Evolutionary conservation across 2,329 filamentous ascomycete genomes (phyloP).

Genomic region (Stromatinia cepivora): DNA sequence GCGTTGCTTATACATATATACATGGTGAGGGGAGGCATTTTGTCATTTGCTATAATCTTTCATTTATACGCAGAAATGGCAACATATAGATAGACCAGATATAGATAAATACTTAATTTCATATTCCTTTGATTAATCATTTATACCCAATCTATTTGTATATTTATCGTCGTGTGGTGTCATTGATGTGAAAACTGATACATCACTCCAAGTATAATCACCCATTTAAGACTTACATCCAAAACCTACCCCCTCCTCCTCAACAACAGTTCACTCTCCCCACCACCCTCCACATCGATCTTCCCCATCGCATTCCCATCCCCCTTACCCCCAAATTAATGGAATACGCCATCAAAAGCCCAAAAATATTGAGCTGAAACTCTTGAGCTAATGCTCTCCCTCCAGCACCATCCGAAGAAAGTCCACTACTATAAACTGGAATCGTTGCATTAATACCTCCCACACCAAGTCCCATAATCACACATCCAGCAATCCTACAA

Average conservation of each 20-base stretch:
- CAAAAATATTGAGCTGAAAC: conserved; percentile 65
- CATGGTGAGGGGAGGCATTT: not conserved
- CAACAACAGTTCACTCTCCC: conserved; percentile 30
- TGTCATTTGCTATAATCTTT: not conserved
- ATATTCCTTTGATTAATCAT: not conserved
- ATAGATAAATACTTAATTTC: not conserved
- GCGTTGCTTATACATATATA: not conserved
- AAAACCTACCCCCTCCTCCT: conserved; percentile 13
- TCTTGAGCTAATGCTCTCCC: conserved; percentile 61
- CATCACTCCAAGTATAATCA: not conserved
- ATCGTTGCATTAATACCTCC: conserved; percentile 62
- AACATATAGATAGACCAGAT: not conserved
- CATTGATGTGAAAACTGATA: too few relatives aligned
- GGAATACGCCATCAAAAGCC: conserved; percentile 59
- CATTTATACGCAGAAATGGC: not conserved
- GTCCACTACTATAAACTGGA: conserved; percentile 59
- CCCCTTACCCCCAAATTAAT: conserved; percentile 53
- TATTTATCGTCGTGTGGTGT: not conserved
- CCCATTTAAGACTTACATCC: not conserved
- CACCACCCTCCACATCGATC: conserved; percentile 17
- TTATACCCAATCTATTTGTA: not conserved
- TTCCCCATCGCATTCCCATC: conserved; percentile 19
- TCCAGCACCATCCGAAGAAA: conserved; percentile 56
- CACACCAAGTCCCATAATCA: conserved; percentile 56
- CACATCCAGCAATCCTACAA: conserved; percentile 40